Base-by-base conservation (phyloP, 345 rosid species). In the Mangifera indica region DNA sequence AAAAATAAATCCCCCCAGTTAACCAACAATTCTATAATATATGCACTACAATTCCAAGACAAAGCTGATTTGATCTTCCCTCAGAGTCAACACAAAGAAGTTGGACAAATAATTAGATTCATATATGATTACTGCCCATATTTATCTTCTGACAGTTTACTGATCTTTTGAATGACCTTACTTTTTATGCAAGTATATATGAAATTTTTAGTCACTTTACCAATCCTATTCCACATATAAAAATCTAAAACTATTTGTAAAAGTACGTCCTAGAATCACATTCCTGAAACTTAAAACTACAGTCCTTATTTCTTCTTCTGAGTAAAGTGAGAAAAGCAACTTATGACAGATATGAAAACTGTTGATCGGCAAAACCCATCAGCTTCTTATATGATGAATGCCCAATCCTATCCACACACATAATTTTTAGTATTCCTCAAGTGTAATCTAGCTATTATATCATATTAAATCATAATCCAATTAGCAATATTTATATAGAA, bases 381-480 rank as follows among this genome's bases (percentile, higher is more conserved):
- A 24, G 8, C 44, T 55, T 61, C 24, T 24, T 9, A 1, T 10
- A 10, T 49, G 60, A 67, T 67, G 45, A 20, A 20, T 17, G 26
- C 2, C 13, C 42, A 37, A 37, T 32, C 42, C 42, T 15, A 42
- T 40, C 62, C 61, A 68, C 21, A 52, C n/a, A 34, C 2, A 2
- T 3, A 53, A 26, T 48, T 67, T n/a, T 32, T 14, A 21, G 34
- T 44, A 63, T 63, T 1, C 21, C 0, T 10, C 21, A 60, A 48
- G 67, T 71, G 56, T 70, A 45, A 58, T 42, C 72, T 42, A 49
- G 48, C 67, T 21, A n/a, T n/a, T n/a, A n/a, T 63, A 25, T 26
- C 21, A 48, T 32, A 34, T 25, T 46, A 46, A 59, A 59, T 17
- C 26, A 70, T 32, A 12, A 18, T 70, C 66, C 66, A 70, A 64